Percentiles rank a stretch among this genome's conserved stretches.
Evolutionary conservation across 805 yeast genomes (phyloP).

Genomic region (Naumovozyma baii): DNA sequence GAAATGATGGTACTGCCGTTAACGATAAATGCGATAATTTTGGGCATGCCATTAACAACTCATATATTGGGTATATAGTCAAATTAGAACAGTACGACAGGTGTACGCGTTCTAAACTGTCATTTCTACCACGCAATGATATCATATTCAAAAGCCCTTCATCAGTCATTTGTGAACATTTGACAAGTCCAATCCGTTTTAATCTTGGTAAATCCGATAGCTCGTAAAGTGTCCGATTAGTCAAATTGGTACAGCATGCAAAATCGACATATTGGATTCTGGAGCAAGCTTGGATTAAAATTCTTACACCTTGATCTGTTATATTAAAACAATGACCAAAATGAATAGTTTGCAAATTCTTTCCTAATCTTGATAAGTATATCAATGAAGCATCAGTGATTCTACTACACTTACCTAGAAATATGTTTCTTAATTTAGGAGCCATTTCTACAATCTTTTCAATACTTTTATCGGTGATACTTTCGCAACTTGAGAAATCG

Average conservation of each 20-base stretch:
- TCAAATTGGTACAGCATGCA: conserved; percentile 86
- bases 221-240: conserved; percentile 72
- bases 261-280: conserved; percentile 86
- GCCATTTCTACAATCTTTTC: conserved; percentile 64
- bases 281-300: conserved; percentile 66
- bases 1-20: conserved; percentile 86
- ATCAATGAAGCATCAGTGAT: conserved; percentile 74
- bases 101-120: conserved; percentile 85
- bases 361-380: conserved; percentile 63
- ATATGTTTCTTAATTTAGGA: conserved; percentile 80
- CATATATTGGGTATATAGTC: conserved; percentile 67
- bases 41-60: conserved; percentile 70
- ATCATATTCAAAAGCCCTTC: conserved; percentile 65
- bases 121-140: conserved; percentile 59
- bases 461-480: conserved; percentile 71
- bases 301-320: conserved; percentile 78
- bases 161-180: conserved; percentile 81
- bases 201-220: conserved; percentile 68
- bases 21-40: conserved; percentile 80
- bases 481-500: conserved; percentile 76
- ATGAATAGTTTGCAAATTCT: conserved; percentile 79
- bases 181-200: conserved; percentile 86
- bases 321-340: conserved; percentile 88
- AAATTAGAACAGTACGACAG: conserved; percentile 81
- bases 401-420: conserved; percentile 77